Conservation (phyloP, 1,284 basidiomycete species). For the Hortiboletus rubellus region DNA sequence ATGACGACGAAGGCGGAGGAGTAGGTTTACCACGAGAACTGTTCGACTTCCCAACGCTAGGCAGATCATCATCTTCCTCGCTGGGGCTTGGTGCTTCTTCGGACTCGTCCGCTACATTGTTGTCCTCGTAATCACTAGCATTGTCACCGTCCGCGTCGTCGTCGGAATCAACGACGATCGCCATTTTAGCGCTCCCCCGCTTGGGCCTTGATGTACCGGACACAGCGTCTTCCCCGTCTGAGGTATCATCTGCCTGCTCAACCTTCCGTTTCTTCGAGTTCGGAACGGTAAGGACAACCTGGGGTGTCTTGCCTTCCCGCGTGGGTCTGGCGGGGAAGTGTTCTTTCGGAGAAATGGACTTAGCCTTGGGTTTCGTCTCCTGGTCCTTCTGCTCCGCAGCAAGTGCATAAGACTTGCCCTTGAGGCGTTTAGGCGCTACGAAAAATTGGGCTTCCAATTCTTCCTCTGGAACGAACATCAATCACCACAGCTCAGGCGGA, state of each 20-base stretch:
- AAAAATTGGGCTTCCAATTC: constrained; percentile 49
- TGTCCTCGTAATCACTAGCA: constrained; percentile 27
- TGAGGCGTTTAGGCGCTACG: constrained; percentile 64
- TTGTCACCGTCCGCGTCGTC: constrained; percentile 33
- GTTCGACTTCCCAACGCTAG: constrained; percentile 23
- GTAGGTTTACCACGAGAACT: constrained; percentile 26
- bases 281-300: constrained; percentile 49
- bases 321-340: constrained; percentile 33
- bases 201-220: constrained; percentile 34
- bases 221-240: constrained; percentile 38
- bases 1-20: constrained; percentile 33
- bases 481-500: constrained; percentile 4
- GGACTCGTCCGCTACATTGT: constrained; percentile 6
- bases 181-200: constrained; percentile 40
- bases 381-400: constrained; percentile 43
- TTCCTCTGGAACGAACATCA: constrained; percentile 38
- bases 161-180: constrained; percentile 47
- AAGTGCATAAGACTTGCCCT: constrained; percentile 68
- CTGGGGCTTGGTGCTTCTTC: constrained; percentile 22
- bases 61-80: constrained; percentile 30
- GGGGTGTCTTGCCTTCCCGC: constrained; percentile 46
- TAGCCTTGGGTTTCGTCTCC: constrained; percentile 15
- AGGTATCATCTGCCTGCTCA: constrained; percentile 30
- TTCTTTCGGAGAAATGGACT: constrained; percentile 12
- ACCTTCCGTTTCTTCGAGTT: constrained; percentile 20